Evolutionary conservation across 2,329 filamentous ascomycete species (phyloP).

Genomic region (Pseudocercospora musae): DNA sequence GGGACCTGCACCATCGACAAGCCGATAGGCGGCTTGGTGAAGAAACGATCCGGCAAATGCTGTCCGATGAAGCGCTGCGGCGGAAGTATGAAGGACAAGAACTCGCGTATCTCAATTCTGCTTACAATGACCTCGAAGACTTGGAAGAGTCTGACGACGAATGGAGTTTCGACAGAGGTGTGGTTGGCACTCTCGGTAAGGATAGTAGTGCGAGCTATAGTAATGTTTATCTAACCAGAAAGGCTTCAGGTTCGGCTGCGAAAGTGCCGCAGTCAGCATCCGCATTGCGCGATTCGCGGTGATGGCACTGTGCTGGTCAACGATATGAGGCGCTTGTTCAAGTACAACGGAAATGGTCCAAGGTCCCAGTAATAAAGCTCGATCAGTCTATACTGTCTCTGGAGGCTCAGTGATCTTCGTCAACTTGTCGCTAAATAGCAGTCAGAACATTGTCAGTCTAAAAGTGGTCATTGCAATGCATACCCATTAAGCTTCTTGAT

Average conservation of each 20-base stretch:
- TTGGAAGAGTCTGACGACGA: constrained; percentile 9
- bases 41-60: neutral
- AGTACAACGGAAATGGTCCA: neutral
- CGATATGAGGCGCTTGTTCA: neutral
- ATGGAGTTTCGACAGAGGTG: neutral
- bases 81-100: constrained; percentile 3
- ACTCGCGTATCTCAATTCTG: constrained; percentile 4
- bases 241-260: neutral
- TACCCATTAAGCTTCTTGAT: constrained; percentile 50
- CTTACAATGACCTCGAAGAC: constrained; percentile 7
- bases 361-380: neutral
- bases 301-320: neutral
- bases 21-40: neutral
- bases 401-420: constrained; percentile 5
- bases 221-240: neutral
- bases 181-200: neutral
- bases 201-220: neutral
- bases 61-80: constrained; percentile 9
- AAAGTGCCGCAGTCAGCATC: neutral
- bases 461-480: neutral
- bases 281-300: neutral
- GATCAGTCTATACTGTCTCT: neutral
- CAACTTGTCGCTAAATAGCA: constrained; percentile 1
- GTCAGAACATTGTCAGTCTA: neutral
- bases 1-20: neutral